phyloP scores from a whole-genome alignment of 345 rosid species.

The Arabidopsis suecica region DNA sequence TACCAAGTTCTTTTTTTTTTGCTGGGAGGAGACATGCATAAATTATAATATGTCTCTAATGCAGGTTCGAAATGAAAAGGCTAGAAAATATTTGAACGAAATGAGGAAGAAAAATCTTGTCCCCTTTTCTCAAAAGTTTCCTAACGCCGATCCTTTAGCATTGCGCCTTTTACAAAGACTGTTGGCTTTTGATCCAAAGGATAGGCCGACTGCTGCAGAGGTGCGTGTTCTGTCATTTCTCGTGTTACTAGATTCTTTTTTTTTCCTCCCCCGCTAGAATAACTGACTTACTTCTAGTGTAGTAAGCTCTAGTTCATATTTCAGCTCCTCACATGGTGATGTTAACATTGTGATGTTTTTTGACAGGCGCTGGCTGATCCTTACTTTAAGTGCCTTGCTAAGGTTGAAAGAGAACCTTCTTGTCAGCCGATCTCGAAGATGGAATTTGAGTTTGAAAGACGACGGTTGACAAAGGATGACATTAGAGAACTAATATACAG shows the following conservation, averaged over 20 bases:
- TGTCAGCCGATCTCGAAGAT: conserved; percentile 85
- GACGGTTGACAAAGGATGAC: conserved; percentile 89
- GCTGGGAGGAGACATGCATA: conserved; percentile 12
- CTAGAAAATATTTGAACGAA: conserved; percentile 81
- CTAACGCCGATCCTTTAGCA: conserved; percentile 81
- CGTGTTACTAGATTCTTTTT: neutral
- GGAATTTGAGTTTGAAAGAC: conserved; percentile 97
- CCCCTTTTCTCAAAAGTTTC: conserved; percentile 83
- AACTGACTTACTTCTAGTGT: neutral
- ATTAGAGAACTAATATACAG: conserved; percentile 80
- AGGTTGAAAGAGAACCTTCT: conserved; percentile 93
- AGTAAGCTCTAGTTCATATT: conserved; percentile 10
- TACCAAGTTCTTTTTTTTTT: conserved; percentile 6
- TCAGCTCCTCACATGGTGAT: neutral
- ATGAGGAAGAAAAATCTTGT: conserved; percentile 82
- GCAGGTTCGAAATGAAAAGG: conserved; percentile 96
- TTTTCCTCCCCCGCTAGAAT: neutral
- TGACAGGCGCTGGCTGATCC: conserved; percentile 91
- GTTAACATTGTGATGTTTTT: conserved; percentile 13
- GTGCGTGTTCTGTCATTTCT: conserved; percentile 47
- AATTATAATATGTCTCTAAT: conserved; percentile 9
- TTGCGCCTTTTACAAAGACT: conserved; percentile 77
- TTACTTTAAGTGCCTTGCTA: conserved; percentile 89
- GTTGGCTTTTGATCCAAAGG: conserved; percentile 95
- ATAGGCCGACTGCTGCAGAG: conserved; percentile 91